Conservation (phyloP, 306 rosid genomes). For the Herpetospermum pedunculosum region DNA sequence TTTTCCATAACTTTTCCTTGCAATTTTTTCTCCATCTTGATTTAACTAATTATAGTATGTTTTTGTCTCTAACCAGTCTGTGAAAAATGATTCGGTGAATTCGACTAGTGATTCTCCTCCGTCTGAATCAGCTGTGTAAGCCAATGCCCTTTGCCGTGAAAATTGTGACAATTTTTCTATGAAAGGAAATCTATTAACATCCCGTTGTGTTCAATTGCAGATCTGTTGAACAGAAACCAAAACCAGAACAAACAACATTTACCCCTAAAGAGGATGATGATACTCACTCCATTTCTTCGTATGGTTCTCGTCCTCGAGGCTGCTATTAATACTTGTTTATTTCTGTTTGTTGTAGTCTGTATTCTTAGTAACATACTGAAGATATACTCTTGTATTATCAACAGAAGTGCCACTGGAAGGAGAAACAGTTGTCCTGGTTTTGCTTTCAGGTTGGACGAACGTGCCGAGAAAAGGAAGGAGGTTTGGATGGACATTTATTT, state of each 20-base stretch:
- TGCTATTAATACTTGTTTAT: not conserved
- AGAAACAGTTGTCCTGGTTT: conserved; percentile 50
- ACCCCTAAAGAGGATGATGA: conserved; percentile 57
- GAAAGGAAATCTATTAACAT: not conserved
- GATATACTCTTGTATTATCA: not conserved
- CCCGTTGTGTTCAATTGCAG: conserved; percentile 28
- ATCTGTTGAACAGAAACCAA: conserved; percentile 34
- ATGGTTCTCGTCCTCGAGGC: conserved; percentile 21
- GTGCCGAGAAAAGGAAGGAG: conserved; percentile 95
- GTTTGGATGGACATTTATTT: conserved; percentile 22
- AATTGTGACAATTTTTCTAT: not conserved
- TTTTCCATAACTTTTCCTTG: not conserved
- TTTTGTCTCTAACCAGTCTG: conserved; percentile 28
- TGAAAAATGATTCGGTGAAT: conserved; percentile 27
- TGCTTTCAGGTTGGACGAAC: conserved; percentile 78
- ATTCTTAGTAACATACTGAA: conserved; percentile 2
- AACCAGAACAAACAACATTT: conserved; percentile 28
- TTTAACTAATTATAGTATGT: conserved; percentile 9
- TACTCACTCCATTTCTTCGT: conserved; percentile 70
- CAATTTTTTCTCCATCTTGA: not conserved
- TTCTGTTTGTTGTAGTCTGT: not conserved
- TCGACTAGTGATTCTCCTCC: conserved; percentile 24
- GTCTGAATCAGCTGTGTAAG: conserved; percentile 46
- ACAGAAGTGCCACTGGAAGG: conserved; percentile 41
- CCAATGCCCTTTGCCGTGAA: not conserved